phyloP scores from a whole-genome alignment of 805 yeast genomes.

The Saccharomyces paradoxus region DNA sequence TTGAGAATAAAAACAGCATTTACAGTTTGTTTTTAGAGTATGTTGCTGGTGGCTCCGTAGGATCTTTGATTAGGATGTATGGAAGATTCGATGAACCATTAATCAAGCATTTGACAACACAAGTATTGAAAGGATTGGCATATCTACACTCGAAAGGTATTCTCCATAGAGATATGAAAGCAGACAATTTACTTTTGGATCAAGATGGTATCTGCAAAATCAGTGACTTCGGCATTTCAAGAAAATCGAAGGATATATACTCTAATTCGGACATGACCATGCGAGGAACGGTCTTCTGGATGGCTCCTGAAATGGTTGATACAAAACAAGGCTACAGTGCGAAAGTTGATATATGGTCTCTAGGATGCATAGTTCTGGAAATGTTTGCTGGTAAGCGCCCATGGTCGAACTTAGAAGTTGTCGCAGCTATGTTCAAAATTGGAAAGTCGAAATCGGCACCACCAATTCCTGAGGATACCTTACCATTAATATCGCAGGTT shows the following conservation, averaged over 20 bases:
- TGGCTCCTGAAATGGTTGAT: slow-evolving; percentile 98
- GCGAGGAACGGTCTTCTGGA: slow-evolving; percentile 99
- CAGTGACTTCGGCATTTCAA: slow-evolving; percentile 94
- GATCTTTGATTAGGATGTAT: slow-evolving; percentile 69
- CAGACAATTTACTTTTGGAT: slow-evolving; percentile 84
- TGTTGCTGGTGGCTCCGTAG: slow-evolving; percentile 96
- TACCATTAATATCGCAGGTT: slow-evolving; percentile 48
- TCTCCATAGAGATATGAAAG: slow-evolving; percentile 87
- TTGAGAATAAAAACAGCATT: slow-evolving; percentile 63
- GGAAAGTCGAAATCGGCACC: slow-evolving; percentile 88
- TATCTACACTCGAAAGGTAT: slow-evolving; percentile 83
- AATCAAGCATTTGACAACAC: slow-evolving; percentile 65
- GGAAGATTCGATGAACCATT: slow-evolving; percentile 79
- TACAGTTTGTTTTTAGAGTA: slow-evolving; percentile 88
- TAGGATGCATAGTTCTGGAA: slow-evolving; percentile 94
- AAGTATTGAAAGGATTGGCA: slow-evolving; percentile 76
- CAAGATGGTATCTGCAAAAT: slow-evolving; percentile 91
- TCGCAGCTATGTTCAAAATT: slow-evolving; percentile 84
- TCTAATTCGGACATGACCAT: slow-evolving; percentile 92
- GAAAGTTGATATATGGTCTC: slow-evolving; percentile 95
- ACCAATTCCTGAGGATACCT: slow-evolving; percentile 88
- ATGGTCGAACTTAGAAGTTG: slow-evolving; percentile 92
- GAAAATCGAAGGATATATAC: slow-evolving; percentile 75
- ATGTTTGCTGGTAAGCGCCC: slow-evolving; percentile 98
- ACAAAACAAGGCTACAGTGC: slow-evolving; percentile 94